A percentile compares a stretch with the other conserved stretches of the same genome.
Conservation (phyloP, 768 basidiomycete species). For the Guyanaporus albipodus region DNA sequence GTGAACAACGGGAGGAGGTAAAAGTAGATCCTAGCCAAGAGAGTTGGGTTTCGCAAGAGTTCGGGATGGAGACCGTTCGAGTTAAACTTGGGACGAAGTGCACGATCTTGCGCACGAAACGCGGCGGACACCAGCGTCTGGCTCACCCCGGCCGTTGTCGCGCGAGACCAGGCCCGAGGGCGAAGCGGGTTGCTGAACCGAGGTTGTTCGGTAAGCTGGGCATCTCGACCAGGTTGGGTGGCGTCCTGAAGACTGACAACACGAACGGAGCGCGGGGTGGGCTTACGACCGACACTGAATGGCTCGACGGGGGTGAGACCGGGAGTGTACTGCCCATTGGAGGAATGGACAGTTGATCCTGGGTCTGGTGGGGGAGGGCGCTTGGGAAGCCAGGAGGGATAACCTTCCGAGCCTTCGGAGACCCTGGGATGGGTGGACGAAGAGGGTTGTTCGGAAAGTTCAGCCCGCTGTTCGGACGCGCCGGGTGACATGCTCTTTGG, state of each 20-base stretch:
- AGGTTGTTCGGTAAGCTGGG: conserved; percentile 51
- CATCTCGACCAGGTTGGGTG: conserved; percentile 36
- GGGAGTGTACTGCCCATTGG: conserved; percentile 38
- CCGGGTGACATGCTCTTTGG: conserved; percentile 28
- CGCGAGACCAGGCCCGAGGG: conserved; percentile 57
- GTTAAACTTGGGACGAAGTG: conserved; percentile 63
- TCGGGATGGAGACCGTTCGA: conserved; percentile 64
- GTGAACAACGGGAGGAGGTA: conserved; percentile 66
- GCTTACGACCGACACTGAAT: conserved; percentile 57
- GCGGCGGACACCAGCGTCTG: conserved; percentile 43
- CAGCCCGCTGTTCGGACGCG: conserved; percentile 26
- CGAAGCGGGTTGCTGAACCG: conserved; percentile 38
- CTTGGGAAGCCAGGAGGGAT: conserved; percentile 81
- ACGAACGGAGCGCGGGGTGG: conserved; percentile 77
- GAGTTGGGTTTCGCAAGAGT: conserved; percentile 58
- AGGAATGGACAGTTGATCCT: conserved; percentile 62
- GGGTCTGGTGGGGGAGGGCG: conserved; percentile 76
- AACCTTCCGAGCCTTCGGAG: conserved; percentile 56
- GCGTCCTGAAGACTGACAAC: conserved; percentile 69
- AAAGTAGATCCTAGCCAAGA: conserved; percentile 55
- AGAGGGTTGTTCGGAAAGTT: conserved; percentile 33
- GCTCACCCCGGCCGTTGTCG: conserved; percentile 42
- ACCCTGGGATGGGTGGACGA: conserved; percentile 32
- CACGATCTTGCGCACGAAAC: conserved; percentile 29
- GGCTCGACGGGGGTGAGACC: conserved; percentile 31